Evolutionary conservation across 2,329 filamentous ascomycete genomes (phyloP), one percentile per base, ranked within the genome.

Genomic region (Epichloe amarillans): DNA sequence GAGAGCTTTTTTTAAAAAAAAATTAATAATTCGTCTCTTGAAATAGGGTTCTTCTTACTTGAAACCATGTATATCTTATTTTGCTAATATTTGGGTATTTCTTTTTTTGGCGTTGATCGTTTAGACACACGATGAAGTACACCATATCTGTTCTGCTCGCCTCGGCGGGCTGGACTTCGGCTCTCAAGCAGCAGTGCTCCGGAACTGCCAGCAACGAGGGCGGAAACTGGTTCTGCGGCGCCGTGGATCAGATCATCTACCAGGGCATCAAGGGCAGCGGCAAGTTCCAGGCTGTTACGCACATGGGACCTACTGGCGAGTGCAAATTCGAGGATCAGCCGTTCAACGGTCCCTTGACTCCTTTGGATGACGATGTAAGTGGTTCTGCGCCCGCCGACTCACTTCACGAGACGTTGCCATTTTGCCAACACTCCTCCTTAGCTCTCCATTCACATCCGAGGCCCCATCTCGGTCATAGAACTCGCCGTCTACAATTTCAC

Each of bases 371-470:
- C 62, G 84, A 84, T 69, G 84, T 88, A 69, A 66, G 79, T 65
- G 33, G 21, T 14, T 41, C 4, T 21, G 33, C n/a, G 5, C 23
- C 11, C 17, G 6, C 21, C 21, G 7, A 6, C n/a, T 17, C 14
- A 23, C 8, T 11, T 17, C n/a, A 30, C 37, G 19, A 6, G n/a
- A 8, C n/a, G 15, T 19, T 14, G 8, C 26, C 45, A 39, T 47
- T 8, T 15, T 23, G n/a, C 46, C 40, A 42, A 52, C 54, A 7
- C 12, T 54, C 49, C 19, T 30, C 38, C 30, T 0, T 53, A 88
- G 84, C 71, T 89, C 33, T 86, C 84, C 1, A 66, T 87, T 54
- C 82, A 88, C 63, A 73, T 89, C 61, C 82, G 85, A 57, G 86
- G 86, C 3, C 85, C 86, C 1, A 64, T 86, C 57, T 68, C 76